Percentiles rank a stretch among this genome's conserved stretches.
These are phyloP conservation scores for Garcia nutans DNA, from an alignment of 345 rosid species.

Conservation along the genomic window DNA sequence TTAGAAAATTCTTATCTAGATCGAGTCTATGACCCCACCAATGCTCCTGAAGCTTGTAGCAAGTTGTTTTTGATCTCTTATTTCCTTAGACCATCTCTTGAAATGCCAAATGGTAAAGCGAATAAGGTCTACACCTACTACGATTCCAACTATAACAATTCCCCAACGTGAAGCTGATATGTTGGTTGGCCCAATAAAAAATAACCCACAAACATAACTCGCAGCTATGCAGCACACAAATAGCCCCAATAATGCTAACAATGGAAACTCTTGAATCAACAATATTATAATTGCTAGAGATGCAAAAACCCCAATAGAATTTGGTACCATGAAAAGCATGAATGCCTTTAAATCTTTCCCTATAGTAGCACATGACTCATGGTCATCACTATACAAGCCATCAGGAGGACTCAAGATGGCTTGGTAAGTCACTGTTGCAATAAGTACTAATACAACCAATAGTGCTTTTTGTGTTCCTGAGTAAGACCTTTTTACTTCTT, in stretches of 20 bases:
- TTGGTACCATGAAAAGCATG: background rate
- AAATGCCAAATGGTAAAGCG: background rate
- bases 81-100: no score
- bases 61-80: no score
- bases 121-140: background rate
- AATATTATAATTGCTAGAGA: background rate
- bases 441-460: background rate
- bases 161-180: background rate
- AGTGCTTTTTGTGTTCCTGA: background rate
- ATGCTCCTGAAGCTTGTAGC: no score
- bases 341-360: background rate
- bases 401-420: background rate
- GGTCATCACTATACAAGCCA: background rate
- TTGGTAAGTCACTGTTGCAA: background rate
- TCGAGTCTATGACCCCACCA: no score
- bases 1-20: no score
- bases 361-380: background rate
- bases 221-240: slow-evolving; percentile 3
- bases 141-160: background rate
- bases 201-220: background rate
- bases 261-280: background rate
- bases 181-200: background rate
- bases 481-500: background rate
- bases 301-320: background rate
- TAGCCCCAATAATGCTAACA: slow-evolving; percentile 1